Evolutionary conservation across 257 asterid species (phyloP), one percentile per base, ranked within the genome.

Genomic region (Ophiorrhiza pumila): DNA sequence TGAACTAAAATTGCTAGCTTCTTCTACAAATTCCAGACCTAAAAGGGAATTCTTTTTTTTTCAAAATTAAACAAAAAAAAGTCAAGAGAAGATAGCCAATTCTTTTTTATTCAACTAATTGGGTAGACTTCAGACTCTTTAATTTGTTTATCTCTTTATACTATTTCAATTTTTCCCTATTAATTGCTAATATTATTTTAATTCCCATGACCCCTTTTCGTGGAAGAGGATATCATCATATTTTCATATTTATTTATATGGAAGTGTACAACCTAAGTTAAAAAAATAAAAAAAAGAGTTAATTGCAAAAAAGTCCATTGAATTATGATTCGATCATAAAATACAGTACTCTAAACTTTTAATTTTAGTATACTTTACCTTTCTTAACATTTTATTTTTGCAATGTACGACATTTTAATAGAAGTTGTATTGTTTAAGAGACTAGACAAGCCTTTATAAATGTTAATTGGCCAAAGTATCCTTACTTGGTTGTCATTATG

Each of bases 71-170:
- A 1, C 22, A 29, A 43, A 2, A 68, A 42, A 53, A 22, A 78
- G 87, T 85, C 87, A 85, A 81, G 64, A 35, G 72, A 31, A 74
- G 82, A 79, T 60, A 83, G 52, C 76, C 68, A 57, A 15, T 82
- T 74, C 73, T 34, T 83, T 82, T 63, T 53, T 39, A 49, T 69
- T 82, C 84, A 79, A 83, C 85, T 85, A 73, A 85, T 77, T 59
- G 61, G 67, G 64, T 56, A 20, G 70, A 76, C 81, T 79, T 57
- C 18, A 23, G 73, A 72, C 75, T 85, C 52, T 11, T 70, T n/a
- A n/a, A n/a, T 29, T 69, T 35, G 32, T 35, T 63, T 49, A 7
- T 57, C 39, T 2, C 10, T 35, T 46, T 67, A 71, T 56, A 53
- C 72, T 32, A 31, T 22, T 60, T 39, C 27, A 37, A 32, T 61